Percentiles rank a stretch among this genome's conserved stretches.
These are phyloP conservation scores for Diaporthe batatas DNA, from an alignment of 2,329 filamentous ascomycete species.

Conservation along the genomic window DNA sequence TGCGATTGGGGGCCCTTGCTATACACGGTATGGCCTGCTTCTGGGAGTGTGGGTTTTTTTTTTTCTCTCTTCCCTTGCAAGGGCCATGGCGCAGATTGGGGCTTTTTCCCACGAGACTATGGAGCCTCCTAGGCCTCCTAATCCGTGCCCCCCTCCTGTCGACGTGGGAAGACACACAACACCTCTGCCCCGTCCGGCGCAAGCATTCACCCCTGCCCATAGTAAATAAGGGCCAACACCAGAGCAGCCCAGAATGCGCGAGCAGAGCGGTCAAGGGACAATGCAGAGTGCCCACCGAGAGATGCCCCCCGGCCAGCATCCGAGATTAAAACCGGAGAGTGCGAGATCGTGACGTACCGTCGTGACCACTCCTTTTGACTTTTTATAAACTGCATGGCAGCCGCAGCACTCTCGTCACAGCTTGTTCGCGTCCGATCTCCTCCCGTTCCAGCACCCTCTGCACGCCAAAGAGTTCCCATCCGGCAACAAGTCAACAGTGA, in stretches of 20 bases:
- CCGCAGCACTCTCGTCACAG: slow-evolving; percentile 16
- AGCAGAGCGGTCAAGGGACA: slow-evolving; percentile 33
- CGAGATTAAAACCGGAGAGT: slow-evolving; percentile 38
- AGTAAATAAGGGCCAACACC: slow-evolving; percentile 2
- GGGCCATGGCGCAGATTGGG: slow-evolving; percentile 28
- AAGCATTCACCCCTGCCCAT: slow-evolving; percentile 18
- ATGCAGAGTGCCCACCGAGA: slow-evolving; percentile 2
- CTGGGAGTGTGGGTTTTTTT: slow-evolving; percentile 26
- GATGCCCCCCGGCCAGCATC: slow-evolving; percentile 22
- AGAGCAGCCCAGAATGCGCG: slow-evolving; percentile 21
- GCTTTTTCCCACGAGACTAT: slow-evolving; percentile 22
- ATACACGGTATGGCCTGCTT: slow-evolving; percentile 22
- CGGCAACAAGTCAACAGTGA: neutral
- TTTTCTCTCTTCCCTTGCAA: neutral
- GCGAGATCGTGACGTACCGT: slow-evolving; percentile 36
- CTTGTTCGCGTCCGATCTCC: slow-evolving; percentile 8
- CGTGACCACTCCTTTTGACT: slow-evolving; percentile 18
- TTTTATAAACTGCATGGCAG: slow-evolving; percentile 30
- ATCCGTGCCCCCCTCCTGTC: neutral
- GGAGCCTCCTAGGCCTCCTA: slow-evolving; percentile 17
- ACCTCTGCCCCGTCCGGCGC: slow-evolving; percentile 10
- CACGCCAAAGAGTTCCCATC: neutral
- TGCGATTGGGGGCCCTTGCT: neutral
- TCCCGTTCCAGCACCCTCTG: slow-evolving; percentile 7
- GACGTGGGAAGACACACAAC: neutral